Evolutionary conservation across 106 monocot species (phyloP), one percentile per base, ranked within the genome.

Genomic region (Dendrobium nobile): DNA sequence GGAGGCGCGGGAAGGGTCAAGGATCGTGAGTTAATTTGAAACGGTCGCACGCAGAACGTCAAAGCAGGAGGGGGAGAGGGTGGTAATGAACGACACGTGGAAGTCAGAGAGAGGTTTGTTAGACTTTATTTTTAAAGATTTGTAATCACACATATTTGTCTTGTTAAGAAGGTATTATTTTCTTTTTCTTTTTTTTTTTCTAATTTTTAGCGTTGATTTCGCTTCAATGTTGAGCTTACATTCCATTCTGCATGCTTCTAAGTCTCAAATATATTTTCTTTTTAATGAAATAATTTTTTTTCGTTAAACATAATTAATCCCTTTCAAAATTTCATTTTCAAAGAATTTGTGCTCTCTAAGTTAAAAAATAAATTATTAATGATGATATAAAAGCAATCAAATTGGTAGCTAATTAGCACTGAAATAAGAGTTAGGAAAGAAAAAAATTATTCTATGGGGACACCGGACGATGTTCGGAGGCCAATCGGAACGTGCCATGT

Each of bases 1-100:
- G 79, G 41, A 40, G 73, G 67, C 17, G 78, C 82, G 80, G 80
- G 82, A 77, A 27, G 72, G 51, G 15, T 51, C 15, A 13, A 51
- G 51, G 13, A 51, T 13, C 51, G 51, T 51, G 51, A 51, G 10
- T 51, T 40, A 26, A 15, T 75, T 84, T 54, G 11, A 79, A 84
- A 70, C 7, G 77, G 67, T 72, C 33, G 68, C 75, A 75, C 75
- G 79, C 45, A 75, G 17, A 72, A 41, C 9, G 10, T 47, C 4
- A 56, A 26, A 28, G 16, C 9, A 4, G 9, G 20, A 37, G 5
- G 44, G n/a, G 24, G 20, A 31, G 33, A 40, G 44, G 43, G 28
- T 27, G 22, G 13, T 0, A 10, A 41, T 19, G 75, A n/a, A 17
- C 37, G 61, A 77, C 59, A 80, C 47, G 67, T 68, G 65, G 65